Percentiles rank a stretch among this genome's conserved stretches.
phyloP scores from a whole-genome alignment of 331 rosid genomes.

The Rosa hybrid region DNA sequence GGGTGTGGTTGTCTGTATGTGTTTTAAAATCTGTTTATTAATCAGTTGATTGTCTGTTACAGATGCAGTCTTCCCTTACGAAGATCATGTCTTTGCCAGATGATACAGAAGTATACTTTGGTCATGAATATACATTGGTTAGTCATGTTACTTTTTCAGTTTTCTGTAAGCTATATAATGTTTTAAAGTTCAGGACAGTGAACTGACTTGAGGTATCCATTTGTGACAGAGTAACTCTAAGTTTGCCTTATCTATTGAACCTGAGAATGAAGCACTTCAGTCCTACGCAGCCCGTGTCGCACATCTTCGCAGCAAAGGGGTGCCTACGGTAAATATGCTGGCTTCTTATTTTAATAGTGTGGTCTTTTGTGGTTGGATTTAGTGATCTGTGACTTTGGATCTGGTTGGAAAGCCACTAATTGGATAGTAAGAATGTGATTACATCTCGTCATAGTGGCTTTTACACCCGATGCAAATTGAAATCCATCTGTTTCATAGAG shows the following conservation, averaged over 20 bases:
- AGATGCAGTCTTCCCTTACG: constrained; percentile 82
- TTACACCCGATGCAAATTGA: neutral
- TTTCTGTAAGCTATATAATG: constrained; percentile 19
- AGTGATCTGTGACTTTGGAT: neutral
- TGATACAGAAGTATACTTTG: constrained; percentile 71
- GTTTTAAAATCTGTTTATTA: neutral
- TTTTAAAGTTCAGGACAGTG: neutral
- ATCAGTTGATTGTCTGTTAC: constrained; percentile 35
- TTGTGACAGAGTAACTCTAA: constrained; percentile 73
- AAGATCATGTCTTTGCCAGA: constrained; percentile 81
- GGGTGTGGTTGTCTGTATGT: neutral
- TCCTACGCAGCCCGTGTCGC: constrained; percentile 72
- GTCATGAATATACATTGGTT: constrained; percentile 92
- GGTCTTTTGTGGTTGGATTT: neutral
- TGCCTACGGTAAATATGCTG: constrained; percentile 73
- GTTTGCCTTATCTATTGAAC: constrained; percentile 90
- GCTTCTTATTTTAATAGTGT: constrained; percentile 1
- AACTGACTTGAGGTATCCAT: constrained; percentile 31
- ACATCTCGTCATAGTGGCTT: neutral
- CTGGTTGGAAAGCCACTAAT: neutral
- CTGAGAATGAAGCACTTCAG: constrained; percentile 78
- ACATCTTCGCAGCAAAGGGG: constrained; percentile 71
- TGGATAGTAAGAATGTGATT: neutral
- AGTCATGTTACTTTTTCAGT: constrained; percentile 26
- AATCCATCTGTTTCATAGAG: neutral